Conservation (phyloP, 2,329 filamentous ascomycete genomes). For the Ustilaginoidea virens region DNA sequence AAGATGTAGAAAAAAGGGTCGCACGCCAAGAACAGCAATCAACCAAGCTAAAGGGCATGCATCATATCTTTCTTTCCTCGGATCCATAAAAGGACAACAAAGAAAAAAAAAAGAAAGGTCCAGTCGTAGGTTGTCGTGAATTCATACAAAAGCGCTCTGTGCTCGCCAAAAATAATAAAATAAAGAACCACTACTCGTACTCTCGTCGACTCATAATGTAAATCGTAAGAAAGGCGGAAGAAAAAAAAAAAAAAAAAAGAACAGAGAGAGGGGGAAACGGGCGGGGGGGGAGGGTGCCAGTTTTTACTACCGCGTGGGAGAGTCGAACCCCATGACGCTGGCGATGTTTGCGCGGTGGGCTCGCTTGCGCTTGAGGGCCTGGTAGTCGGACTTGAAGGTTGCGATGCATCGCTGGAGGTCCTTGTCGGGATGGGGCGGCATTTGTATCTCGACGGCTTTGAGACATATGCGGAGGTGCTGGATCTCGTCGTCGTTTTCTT, state of each 20-base stretch:
- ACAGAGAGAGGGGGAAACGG: background rate
- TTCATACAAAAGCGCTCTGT: too few species aligned
- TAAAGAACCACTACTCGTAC: too few species aligned
- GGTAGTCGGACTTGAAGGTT: conserved; percentile 46
- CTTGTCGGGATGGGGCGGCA: conserved; percentile 33
- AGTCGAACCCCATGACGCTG: conserved; percentile 13
- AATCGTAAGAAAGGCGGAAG: background rate
- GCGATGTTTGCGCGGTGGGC: conserved; percentile 16
- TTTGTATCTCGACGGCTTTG: conserved; percentile 46
- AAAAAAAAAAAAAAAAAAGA: conserved; percentile 1
- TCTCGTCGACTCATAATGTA: background rate
- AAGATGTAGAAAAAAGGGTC: too few species aligned
- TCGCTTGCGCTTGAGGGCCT: conserved; percentile 30
- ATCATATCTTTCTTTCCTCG: too few species aligned
- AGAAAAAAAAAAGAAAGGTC: too few species aligned
- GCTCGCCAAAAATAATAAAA: too few species aligned
- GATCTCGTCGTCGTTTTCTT: conserved; percentile 43
- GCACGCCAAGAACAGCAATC: too few species aligned
- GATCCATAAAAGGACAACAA: too few species aligned
- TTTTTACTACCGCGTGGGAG: conserved; percentile 7
- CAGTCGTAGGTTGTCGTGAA: too few species aligned
- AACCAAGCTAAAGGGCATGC: too few species aligned
- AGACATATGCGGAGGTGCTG: conserved; percentile 46
- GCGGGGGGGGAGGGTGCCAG: too few species aligned
- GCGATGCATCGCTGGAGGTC: conserved; percentile 44